These are phyloP conservation scores for Thalassiosira livingstoniorum DNA, from an alignment of 352 stramenopile species.

Conservation along the genomic window DNA sequence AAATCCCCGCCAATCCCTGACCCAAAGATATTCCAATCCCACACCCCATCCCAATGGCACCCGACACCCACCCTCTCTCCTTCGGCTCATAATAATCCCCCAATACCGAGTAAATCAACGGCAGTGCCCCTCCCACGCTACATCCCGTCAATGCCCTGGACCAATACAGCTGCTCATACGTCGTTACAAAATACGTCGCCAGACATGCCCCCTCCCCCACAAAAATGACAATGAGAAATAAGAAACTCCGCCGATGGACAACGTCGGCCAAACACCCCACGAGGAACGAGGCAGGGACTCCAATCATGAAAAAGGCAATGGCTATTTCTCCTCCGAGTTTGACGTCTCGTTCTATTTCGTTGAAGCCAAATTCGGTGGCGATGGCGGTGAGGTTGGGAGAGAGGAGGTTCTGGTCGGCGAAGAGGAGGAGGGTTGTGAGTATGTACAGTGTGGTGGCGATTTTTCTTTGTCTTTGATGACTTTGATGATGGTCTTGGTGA, in stretches of 20 bases:
- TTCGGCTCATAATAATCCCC: constrained; percentile 77
- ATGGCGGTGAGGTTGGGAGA: constrained; percentile 83
- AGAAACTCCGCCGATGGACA: constrained; percentile 41
- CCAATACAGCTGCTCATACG: constrained; percentile 73
- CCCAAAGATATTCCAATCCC: constrained; percentile 80
- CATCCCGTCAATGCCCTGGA: constrained; percentile 79
- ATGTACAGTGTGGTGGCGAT: constrained; percentile 46
- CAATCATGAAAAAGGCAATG: constrained; percentile 84
- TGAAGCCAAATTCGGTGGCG: constrained; percentile 79
- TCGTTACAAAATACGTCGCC: constrained; percentile 70
- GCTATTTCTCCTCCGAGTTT: constrained; percentile 85
- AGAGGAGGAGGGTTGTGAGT: constrained; percentile 73
- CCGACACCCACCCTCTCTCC: constrained; percentile 39
- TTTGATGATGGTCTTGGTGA: neutral
- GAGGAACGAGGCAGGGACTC: constrained; percentile 75
- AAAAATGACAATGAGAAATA: constrained; percentile 75
- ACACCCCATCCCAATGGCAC: constrained; percentile 65
- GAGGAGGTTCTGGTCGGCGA: constrained; percentile 86
- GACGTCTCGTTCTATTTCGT: constrained; percentile 73
- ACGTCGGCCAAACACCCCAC: constrained; percentile 81
- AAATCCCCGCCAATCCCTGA: constrained; percentile 76
- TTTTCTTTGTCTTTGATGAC: constrained; percentile 4
- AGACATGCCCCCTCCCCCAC: constrained; percentile 81
- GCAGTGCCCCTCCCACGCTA: constrained; percentile 81
- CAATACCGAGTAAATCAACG: constrained; percentile 85